Conservation (phyloP, 345 rosid species). For the Aquilaria malaccensis region DNA sequence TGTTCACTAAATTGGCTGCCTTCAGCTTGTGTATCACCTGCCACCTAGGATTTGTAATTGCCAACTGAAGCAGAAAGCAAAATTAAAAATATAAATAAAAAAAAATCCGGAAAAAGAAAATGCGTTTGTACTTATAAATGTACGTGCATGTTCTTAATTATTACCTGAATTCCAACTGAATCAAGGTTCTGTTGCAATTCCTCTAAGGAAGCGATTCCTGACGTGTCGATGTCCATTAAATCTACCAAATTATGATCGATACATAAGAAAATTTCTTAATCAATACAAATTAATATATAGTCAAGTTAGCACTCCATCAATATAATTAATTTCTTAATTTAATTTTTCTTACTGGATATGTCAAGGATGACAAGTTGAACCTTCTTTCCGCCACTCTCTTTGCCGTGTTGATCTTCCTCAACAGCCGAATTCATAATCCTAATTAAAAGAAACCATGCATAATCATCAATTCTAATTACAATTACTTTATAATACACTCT, state of each 20-base stretch:
- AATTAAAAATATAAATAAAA: neutral
- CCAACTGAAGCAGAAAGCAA: conserved; percentile 34
- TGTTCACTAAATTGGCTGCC: conserved; percentile 41
- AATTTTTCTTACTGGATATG: conserved; percentile 62
- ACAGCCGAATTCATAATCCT: conserved; percentile 53
- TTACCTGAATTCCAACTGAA: conserved; percentile 51
- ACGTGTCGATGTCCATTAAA: conserved; percentile 64
- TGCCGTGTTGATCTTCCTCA: conserved; percentile 27
- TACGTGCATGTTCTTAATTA: neutral
- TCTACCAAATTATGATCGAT: conserved; percentile 22
- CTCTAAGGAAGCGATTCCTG: conserved; percentile 66
- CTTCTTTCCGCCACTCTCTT: conserved; percentile 19
- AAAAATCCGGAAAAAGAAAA: neutral
- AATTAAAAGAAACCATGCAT: neutral
- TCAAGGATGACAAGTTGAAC: conserved; percentile 63
- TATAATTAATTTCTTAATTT: neutral
- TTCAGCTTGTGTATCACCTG: conserved; percentile 77
- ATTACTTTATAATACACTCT: no score
- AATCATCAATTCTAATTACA: no score
- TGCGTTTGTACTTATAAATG: neutral
- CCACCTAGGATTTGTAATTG: conserved; percentile 76
- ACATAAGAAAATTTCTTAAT: neutral
- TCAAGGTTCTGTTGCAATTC: conserved; percentile 53
- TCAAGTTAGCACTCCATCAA: no score
- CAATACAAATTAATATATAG: neutral